Evolutionary conservation across 305 asterid genomes (phyloP).

Genomic region (Fraxinus baroniana): DNA sequence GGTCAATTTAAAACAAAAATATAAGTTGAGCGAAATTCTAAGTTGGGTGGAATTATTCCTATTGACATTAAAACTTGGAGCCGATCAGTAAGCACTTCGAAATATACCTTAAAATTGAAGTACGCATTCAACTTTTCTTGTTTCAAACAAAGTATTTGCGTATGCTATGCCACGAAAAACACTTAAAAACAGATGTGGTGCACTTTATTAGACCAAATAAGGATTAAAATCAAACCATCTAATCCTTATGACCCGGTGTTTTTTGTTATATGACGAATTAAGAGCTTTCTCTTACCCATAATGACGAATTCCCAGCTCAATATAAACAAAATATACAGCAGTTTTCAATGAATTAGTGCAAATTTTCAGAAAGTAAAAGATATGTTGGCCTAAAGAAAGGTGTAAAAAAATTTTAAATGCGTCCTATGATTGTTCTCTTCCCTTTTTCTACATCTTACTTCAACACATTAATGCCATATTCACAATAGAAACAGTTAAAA

Average conservation of each 20-base stretch:
- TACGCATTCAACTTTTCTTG: neutral
- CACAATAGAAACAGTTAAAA: slow-evolving; percentile 24
- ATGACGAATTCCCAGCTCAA: neutral
- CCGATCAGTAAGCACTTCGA: neutral
- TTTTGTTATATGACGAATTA: neutral
- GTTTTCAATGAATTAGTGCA: neutral
- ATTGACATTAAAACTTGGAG: neutral
- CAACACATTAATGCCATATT: slow-evolving; percentile 20
- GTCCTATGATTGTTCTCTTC: slow-evolving; percentile 23
- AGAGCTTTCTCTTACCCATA: neutral
- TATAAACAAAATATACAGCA: neutral
- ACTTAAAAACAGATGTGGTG: neutral
- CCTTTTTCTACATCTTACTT: slow-evolving; percentile 24
- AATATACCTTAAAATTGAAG: neutral
- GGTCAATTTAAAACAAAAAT: neutral
- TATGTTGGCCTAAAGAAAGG: slow-evolving; percentile 9
- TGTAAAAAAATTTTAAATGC: neutral
- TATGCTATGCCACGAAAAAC: neutral
- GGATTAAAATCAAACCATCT: neutral
- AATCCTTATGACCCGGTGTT: neutral
- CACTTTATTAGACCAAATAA: too few relatives aligned
- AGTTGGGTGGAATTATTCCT: neutral
- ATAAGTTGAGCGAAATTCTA: neutral
- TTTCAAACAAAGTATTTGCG: neutral
- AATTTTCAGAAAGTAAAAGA: neutral